Percentiles rank a stretch among this genome's conserved stretches.
These are phyloP conservation scores for Juglanconis juglandina DNA, from an alignment of 2,329 filamentous ascomycete species.

Conservation along the genomic window DNA sequence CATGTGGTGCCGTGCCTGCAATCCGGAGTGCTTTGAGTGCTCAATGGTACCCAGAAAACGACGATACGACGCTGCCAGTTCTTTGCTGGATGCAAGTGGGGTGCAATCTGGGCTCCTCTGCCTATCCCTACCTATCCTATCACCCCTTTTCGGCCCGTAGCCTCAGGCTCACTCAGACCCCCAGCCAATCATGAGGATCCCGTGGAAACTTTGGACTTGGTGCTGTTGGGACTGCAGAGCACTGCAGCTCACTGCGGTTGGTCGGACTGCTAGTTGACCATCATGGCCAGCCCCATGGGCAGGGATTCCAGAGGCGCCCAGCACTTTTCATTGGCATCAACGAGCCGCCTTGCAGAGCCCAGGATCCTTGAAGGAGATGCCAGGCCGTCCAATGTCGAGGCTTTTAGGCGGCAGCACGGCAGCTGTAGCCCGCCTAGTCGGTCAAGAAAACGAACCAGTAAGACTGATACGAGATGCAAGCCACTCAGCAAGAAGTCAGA, in stretches of 20 bases:
- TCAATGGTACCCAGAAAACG: background rate
- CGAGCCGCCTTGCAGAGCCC: background rate
- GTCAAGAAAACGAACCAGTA: background rate
- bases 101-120: background rate
- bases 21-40: background rate
- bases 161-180: background rate
- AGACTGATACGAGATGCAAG: conserved; percentile 3
- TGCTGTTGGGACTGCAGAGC: background rate
- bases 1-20: background rate
- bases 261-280: background rate
- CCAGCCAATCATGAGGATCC: background rate
- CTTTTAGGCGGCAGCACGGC: background rate
- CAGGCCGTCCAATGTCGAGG: background rate
- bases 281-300: background rate
- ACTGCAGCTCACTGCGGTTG: background rate
- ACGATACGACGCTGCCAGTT: background rate
- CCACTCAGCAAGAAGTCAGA: background rate
- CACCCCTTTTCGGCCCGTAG: background rate
- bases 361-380: background rate
- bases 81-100: background rate
- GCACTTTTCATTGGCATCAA: background rate
- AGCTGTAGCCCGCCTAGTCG: background rate
- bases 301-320: background rate
- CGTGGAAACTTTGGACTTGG: background rate
- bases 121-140: background rate